phyloP scores from a whole-genome alignment of 2,329 filamentous ascomycete species.

The Dryadomyces sulphureus region DNA sequence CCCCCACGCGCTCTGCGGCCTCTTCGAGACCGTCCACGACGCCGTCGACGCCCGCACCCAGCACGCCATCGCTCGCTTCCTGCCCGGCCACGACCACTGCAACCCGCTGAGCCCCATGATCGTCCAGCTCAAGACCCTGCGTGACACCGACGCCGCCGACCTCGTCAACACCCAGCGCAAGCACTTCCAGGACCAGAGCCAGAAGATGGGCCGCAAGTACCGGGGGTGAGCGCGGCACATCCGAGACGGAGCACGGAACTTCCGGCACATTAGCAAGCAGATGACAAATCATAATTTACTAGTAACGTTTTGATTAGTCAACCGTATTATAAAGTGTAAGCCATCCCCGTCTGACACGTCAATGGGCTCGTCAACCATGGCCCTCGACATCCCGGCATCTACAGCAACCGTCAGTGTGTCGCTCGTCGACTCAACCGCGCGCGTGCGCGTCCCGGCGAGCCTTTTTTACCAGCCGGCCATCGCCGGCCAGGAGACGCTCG shows the following conservation, averaged over 20 bases:
- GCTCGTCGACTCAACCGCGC: slow-evolving; percentile 5
- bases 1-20: not conserved
- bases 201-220: slow-evolving; percentile 4
- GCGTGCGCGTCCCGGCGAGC: not conserved
- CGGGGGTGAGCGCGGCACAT: not conserved
- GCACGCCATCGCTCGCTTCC: not conserved
- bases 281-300: not conserved
- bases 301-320: too few relatives aligned
- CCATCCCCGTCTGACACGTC: not conserved
- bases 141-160: not conserved
- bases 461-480: slow-evolving; percentile 1
- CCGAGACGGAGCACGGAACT: not conserved
- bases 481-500: not conserved
- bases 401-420: slow-evolving; percentile 4
- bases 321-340: too few relatives aligned
- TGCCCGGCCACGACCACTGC: slow-evolving; percentile 3
- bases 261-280: not conserved
- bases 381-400: slow-evolving; percentile 3
- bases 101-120: slow-evolving; percentile 5
- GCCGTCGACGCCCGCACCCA: slow-evolving; percentile 2
- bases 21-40: slow-evolving; percentile 3
- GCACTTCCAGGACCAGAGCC: slow-evolving; percentile 2
- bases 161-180: not conserved
- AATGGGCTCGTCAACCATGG: not conserved
- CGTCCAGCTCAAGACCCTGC: not conserved